Evolutionary conservation across 768 basidiomycete species (phyloP).

Genomic region (Serendipita indica): DNA sequence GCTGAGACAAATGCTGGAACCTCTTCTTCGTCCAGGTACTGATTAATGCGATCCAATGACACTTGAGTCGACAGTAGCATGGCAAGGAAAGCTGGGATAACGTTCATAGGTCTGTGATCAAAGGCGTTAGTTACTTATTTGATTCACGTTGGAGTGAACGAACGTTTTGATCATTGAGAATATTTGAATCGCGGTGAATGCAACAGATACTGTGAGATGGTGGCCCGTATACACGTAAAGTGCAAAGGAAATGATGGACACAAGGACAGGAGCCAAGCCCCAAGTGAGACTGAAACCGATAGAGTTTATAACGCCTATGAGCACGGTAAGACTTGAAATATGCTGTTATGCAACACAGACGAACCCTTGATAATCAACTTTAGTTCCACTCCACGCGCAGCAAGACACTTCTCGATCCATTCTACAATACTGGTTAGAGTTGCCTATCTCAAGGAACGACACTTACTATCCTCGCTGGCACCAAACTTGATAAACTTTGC

Average conservation of each 20-base stretch:
- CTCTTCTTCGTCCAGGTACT: slow-evolving; percentile 26
- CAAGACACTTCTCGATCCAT: slow-evolving; percentile 29
- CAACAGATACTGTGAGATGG: slow-evolving; percentile 26
- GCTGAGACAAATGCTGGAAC: slow-evolving; percentile 25
- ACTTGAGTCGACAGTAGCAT: slow-evolving; percentile 18
- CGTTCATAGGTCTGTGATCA: slow-evolving; percentile 11
- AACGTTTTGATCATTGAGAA: background rate
- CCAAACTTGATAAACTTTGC: slow-evolving; percentile 31
- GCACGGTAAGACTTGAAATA: slow-evolving; percentile 8
- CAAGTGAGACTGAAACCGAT: slow-evolving; percentile 23
- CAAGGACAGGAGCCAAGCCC: slow-evolving; percentile 22
- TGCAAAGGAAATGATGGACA: slow-evolving; percentile 24
- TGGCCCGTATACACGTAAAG: slow-evolving; percentile 22
- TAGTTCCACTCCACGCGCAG: slow-evolving; percentile 23
- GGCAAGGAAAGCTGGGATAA: slow-evolving; percentile 13
- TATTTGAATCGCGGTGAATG: slow-evolving; percentile 23
- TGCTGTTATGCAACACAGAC: background rate
- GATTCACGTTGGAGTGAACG: background rate
- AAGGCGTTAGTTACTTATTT: slow-evolving; percentile 13
- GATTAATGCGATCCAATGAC: slow-evolving; percentile 26
- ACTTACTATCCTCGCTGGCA: slow-evolving; percentile 26
- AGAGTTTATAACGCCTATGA: slow-evolving; percentile 12
- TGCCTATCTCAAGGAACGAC: slow-evolving; percentile 12
- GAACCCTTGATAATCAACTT: slow-evolving; percentile 21
- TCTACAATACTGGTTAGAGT: slow-evolving; percentile 22